Conservation (phyloP, 495 filamentous ascomycete species). For the Barbatosphaeria neglecta region DNA sequence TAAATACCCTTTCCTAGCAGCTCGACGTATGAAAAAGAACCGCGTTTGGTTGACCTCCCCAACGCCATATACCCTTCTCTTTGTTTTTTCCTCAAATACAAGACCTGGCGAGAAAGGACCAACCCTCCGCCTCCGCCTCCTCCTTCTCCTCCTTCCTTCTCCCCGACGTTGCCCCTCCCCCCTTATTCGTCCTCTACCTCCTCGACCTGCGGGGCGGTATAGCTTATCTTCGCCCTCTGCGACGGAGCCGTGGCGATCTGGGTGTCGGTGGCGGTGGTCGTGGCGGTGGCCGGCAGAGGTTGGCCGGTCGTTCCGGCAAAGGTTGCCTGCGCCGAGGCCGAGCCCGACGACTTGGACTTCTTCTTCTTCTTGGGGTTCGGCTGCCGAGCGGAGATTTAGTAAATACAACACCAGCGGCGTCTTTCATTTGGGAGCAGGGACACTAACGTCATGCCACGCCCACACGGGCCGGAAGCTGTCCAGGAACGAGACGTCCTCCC, state of each 20-base stretch:
- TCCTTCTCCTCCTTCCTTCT: too few relatives aligned
- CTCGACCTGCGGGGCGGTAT: slow-evolving; percentile 52
- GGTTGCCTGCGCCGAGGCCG: slow-evolving; percentile 27
- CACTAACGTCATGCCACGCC: slow-evolving; percentile 93
- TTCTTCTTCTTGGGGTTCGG: slow-evolving; percentile 45
- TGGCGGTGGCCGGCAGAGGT: slow-evolving; percentile 44
- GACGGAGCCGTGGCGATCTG: slow-evolving; percentile 32
- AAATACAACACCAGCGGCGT: too few relatives aligned
- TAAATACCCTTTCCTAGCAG: too few relatives aligned
- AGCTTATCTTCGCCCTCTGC: slow-evolving; percentile 19
- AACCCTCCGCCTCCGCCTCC: too few relatives aligned
- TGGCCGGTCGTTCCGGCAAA: slow-evolving; percentile 39
- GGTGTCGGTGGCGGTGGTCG: slow-evolving; percentile 44
- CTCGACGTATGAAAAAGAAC: too few relatives aligned
- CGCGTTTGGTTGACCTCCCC: too few relatives aligned
- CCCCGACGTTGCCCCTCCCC: too few relatives aligned
- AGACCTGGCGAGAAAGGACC: too few relatives aligned
- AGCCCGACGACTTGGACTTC: slow-evolving; percentile 25
- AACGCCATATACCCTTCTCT: too few relatives aligned
- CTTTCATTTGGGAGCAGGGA: slow-evolving; percentile 3
- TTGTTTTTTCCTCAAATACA: too few relatives aligned
- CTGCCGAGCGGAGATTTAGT: slow-evolving; percentile 3
- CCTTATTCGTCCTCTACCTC: slow-evolving; percentile 49
- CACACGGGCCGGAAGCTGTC: slow-evolving; percentile 94
- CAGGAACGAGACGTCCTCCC: slow-evolving; percentile 97